Base-by-base conservation (phyloP, 1,284 basidiomycete genomes). In the Violaceomyces palustris region DNA sequence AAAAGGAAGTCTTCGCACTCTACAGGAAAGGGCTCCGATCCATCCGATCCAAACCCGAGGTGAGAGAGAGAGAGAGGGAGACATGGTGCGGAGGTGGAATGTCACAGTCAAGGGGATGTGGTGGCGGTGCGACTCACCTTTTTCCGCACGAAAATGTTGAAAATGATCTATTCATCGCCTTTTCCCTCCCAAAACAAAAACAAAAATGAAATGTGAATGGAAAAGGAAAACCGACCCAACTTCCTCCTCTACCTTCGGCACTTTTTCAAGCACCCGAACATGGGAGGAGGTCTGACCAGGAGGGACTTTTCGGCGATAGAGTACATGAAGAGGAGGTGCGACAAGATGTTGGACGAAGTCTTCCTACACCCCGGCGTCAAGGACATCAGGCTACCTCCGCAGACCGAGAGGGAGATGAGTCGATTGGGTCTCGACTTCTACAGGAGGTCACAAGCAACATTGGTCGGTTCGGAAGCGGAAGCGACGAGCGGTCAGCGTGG, bases 241-340 rank as follows among this genome's bases (percentile, higher is more conserved):
- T 73, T 73, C 34, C 60, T 53, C 24, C 50, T 71, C 32, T 73
- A 70, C 45, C 45, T 73, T 24, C 69, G 70, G 17, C 67, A 73
- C 47, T 66, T 64, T 34, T 73, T 73, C 39, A 56, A 61, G 21
- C 64, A 67, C 41, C 70, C 70, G 1, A 52, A 50, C 4, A 59
- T 58, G 57, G 69, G 69, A 26, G 69, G 69, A 18, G 64, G 61
- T 6, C 38, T 73, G 3, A 42, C 45, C 7, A 48, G 55, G 31
- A 43, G 64, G 22, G 69, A 73, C 47, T 72, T 73, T 43, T 41
- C 55, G 2, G 67, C 67, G 19, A 61, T 73, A 32, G 70, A 73
- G 32, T 70, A 72, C 50, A 55, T 73, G 57, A 55, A 63, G 41
- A 56, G 70, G 15, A 61, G 63, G 21, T 67, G 53, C 15, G 39